Base-by-base conservation (phyloP, 2,329 filamentous ascomycete species). In the Penicillium polonicum region DNA sequence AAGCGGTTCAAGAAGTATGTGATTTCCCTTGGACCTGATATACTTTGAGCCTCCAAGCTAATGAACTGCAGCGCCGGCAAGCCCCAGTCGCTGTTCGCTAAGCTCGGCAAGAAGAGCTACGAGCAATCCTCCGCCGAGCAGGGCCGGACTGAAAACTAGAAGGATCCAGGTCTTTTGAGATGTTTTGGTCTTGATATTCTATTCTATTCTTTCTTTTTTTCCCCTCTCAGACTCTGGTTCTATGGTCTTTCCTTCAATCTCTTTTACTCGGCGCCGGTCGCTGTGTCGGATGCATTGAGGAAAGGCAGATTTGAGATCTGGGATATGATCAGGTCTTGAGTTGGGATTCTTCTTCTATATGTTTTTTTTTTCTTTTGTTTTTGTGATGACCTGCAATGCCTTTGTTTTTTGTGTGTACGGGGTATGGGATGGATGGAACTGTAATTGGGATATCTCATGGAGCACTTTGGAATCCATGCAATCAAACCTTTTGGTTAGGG, bases 1-100 rank as follows among this genome's bases (percentile, higher is more conserved):
- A 80, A 80, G 73, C 73, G 77, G 27, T 79, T 80, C 56, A 77
- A 77, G 66, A 79, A 76, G 77, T 79, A 70, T 49, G 70, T 66
- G 44, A 8, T 13, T 13, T 31, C 2, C n/a, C 7, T 9, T 17
- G 4, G 13, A 4, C 8, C 36, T n/a, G 1, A 5, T 46, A 23
- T 3, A n/a, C 5, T 2, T 35, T 7, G 15, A 5, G n/a, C 5
- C 15, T 12, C 5, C 31, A 42, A 43, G 23, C 53, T 61, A 62
- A 61, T 31, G 5, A n/a, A 38, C 41, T 45, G 4, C 49, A 77
- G 73, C 63, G 72, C 68, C 53, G 72, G 70, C 62, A 75, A 76
- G 59, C 77, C 77, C 10, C 76, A 79, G 64, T 76, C 73, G 1
- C 70, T 80, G 21, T 79, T 80, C 60, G 76, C 78, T 38, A 79